Evolutionary conservation across 495 filamentous ascomycete genomes (phyloP).

Genomic region (Alectoria sarmentosa): DNA sequence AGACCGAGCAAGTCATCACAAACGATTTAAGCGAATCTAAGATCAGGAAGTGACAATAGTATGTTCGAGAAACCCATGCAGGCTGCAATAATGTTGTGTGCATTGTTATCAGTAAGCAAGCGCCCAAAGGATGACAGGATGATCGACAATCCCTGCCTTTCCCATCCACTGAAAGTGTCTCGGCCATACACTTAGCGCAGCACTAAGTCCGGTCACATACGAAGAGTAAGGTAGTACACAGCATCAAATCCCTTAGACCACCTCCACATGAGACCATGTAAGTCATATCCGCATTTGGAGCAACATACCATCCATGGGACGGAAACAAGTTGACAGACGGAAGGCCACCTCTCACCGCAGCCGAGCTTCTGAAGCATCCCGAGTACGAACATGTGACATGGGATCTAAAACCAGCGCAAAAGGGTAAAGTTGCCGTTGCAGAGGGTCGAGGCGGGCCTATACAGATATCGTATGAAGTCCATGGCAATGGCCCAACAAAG

Average conservation of each 20-base stretch:
- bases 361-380: slow-evolving; percentile 42
- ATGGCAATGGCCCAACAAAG: slow-evolving; percentile 63
- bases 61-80: too few relatives aligned
- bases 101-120: neutral
- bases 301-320: neutral
- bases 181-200: neutral
- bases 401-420: slow-evolving; percentile 52
- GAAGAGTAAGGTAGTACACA: neutral
- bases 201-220: neutral
- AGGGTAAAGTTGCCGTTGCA: slow-evolving; percentile 55
- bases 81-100: too few relatives aligned
- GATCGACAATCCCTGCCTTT: too few relatives aligned
- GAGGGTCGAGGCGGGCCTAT: slow-evolving; percentile 59
- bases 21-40: neutral
- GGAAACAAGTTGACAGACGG: neutral
- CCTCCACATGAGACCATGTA: neutral
- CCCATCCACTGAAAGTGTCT: neutral
- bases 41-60: too few relatives aligned
- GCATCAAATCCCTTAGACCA: neutral
- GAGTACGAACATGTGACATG: slow-evolving; percentile 50
- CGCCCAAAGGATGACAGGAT: neutral
- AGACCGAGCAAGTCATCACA: neutral
- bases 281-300: neutral
- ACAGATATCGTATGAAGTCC: slow-evolving; percentile 68
- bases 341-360: slow-evolving; percentile 36